Percentiles rank a stretch among this genome's conserved stretches.
Conservation (phyloP, 345 rosid species). For the Ceriops zippeliana region DNA sequence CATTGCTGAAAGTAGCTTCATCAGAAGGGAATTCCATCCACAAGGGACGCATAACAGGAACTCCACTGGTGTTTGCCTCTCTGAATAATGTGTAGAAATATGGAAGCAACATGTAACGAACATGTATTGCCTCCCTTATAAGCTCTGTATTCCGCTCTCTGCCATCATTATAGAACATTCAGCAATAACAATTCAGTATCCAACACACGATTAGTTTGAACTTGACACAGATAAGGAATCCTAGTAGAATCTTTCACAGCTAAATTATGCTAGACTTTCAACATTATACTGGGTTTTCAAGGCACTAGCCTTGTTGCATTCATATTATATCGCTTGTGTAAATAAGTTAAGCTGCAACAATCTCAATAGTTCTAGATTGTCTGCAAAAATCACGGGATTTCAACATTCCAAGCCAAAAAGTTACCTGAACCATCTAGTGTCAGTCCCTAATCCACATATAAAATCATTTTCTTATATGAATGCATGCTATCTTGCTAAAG, state of each 20-base stretch:
- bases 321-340: too few species aligned
- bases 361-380: too few species aligned
- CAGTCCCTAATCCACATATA: too few species aligned
- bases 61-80: slow-evolving; percentile 86
- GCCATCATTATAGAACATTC: slow-evolving; percentile 26
- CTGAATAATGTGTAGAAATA: slow-evolving; percentile 91
- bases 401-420: too few species aligned
- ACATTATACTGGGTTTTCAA: too few species aligned
- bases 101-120: slow-evolving; percentile 84
- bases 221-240: background rate
- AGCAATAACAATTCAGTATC: background rate
- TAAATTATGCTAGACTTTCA: too few species aligned
- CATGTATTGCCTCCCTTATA: slow-evolving; percentile 83
- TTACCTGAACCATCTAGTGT: too few species aligned
- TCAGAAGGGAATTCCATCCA: slow-evolving; percentile 99
- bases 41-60: slow-evolving; percentile 81
- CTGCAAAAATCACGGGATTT: too few species aligned
- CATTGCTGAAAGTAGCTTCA: slow-evolving; percentile 73
- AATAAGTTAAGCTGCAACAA: too few species aligned
- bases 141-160: slow-evolving; percentile 81
- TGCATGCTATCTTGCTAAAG: too few species aligned
- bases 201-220: background rate
- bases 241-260: background rate
- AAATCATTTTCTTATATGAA: too few species aligned
- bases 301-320: too few species aligned